These are phyloP conservation scores for Penicillium frequentans DNA, from an alignment of 2,329 filamentous ascomycete species.

Conservation along the genomic window DNA sequence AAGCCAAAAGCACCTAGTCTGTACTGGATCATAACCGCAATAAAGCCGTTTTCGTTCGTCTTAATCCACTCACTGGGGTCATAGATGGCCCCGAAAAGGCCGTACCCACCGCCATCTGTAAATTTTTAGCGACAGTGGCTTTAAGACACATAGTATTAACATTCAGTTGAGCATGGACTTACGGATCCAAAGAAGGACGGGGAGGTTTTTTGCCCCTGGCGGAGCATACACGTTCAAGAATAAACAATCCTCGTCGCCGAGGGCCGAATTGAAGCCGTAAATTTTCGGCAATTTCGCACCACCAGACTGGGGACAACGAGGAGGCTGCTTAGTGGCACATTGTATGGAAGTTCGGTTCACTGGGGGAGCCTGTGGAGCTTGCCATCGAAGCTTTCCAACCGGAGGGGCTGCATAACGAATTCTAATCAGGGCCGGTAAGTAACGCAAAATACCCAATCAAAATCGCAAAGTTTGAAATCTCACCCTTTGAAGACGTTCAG, in stretches of 20 bases:
- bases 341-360: conserved; percentile 25
- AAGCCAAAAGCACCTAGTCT: conserved; percentile 28
- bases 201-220: conserved; percentile 23
- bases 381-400: conserved; percentile 34
- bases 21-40: conserved; percentile 53
- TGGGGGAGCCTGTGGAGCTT: conserved; percentile 28
- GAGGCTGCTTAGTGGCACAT: conserved; percentile 26
- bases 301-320: conserved; percentile 35
- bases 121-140: neutral
- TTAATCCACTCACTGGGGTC: conserved; percentile 47
- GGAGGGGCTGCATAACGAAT: conserved; percentile 39
- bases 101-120: conserved; percentile 37
- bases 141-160: neutral
- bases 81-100: conserved; percentile 36
- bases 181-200: conserved; percentile 36
- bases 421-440: conserved; percentile 14
- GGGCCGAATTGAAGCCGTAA: conserved; percentile 20
- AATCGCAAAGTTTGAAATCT: conserved; percentile 7
- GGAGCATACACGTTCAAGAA: conserved; percentile 38
- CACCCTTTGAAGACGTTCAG: conserved; percentile 51
- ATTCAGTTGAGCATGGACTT: neutral
- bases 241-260: conserved; percentile 36
- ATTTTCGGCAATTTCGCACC: conserved; percentile 10
- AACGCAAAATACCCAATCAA: neutral
- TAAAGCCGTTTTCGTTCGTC: conserved; percentile 50